Evolutionary conservation across 495 filamentous ascomycete species (phyloP), one percentile per base, ranked within the genome.

Genomic region (Aspergillus baeticus): DNA sequence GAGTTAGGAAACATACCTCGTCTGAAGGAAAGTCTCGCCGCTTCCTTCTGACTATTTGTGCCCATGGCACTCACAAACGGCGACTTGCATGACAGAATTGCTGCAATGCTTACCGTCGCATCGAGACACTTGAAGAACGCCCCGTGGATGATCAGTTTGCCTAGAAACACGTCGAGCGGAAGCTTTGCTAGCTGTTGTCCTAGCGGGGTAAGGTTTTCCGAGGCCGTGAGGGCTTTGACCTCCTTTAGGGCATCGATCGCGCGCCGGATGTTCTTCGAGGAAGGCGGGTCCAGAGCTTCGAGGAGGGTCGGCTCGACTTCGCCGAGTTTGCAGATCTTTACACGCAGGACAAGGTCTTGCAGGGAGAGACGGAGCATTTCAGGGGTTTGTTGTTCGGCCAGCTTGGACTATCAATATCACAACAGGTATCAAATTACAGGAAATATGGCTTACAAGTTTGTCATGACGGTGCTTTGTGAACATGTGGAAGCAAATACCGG

Each of bases 311-410:
- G 81, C 63, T 96, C 93, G 47, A 98, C 92, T 44, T 87, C 85
- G 3, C 94, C 94, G 46, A 98, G 80, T 63, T 92, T 94, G 74
- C 92, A 98, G 34, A 95, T 94, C 73, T 98, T 98, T 59, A 97
- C 91, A n/a, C 94, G 86, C 59, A 98, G 86, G 8, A 92, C 90
- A 3, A 97, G 81, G 61, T 98, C 94, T 71, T 98, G 93, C 10
- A 98, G 73, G 0, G 92, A 96, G 6, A 98, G 80, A 2, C 94
- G 87, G 39, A 98, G 85, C 81, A 98, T 91, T 68, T 98, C 94
- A 0, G 94, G 94, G 0, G 88, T 95, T 75, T 98, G 94, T 65
- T 96, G 90, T 47, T 92, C 90, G 13, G 84, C 82, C 79, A 97
- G 90, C 57, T 89, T 63, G 10, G 2, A 23, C 44, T 44, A 54